A percentile compares a stretch with the other conserved stretches of the same genome.
Evolutionary conservation across 345 rosid species (phyloP).

Genomic region (Eucalyptus pauciflora): DNA sequence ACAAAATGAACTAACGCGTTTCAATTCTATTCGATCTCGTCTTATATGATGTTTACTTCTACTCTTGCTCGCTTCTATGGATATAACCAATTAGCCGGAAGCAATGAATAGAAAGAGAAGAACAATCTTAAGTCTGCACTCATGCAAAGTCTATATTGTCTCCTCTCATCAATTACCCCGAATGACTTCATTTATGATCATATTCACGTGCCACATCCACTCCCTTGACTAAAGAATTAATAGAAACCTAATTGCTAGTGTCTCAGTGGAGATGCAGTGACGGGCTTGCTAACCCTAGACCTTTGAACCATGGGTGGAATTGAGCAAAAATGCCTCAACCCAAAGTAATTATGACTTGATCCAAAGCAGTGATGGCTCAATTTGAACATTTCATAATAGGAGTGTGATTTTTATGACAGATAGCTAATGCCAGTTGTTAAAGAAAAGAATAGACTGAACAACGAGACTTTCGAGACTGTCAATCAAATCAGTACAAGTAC

Average conservation of each 20-base stretch:
- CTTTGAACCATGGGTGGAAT: background rate
- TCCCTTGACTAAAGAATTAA: background rate
- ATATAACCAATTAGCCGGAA: background rate
- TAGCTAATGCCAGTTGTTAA: background rate
- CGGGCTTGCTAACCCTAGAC: background rate
- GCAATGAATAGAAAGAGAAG: background rate
- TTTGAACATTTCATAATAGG: background rate
- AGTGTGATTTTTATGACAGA: background rate
- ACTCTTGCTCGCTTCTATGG: background rate
- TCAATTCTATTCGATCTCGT: background rate
- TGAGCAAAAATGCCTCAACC: background rate
- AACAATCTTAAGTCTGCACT: background rate
- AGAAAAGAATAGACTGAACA: background rate
- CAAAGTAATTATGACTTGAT: background rate
- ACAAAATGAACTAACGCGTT: background rate
- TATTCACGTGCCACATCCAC: background rate
- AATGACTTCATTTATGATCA: background rate
- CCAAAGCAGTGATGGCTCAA: background rate
- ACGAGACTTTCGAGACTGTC: background rate
- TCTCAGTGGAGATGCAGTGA: background rate
- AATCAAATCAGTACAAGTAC: background rate
- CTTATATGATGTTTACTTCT: background rate
- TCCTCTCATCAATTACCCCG: background rate
- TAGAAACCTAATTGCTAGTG: background rate
- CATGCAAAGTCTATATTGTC: background rate